phyloP scores from a whole-genome alignment of 345 rosid genomes.

The Sapria himalayana region DNA sequence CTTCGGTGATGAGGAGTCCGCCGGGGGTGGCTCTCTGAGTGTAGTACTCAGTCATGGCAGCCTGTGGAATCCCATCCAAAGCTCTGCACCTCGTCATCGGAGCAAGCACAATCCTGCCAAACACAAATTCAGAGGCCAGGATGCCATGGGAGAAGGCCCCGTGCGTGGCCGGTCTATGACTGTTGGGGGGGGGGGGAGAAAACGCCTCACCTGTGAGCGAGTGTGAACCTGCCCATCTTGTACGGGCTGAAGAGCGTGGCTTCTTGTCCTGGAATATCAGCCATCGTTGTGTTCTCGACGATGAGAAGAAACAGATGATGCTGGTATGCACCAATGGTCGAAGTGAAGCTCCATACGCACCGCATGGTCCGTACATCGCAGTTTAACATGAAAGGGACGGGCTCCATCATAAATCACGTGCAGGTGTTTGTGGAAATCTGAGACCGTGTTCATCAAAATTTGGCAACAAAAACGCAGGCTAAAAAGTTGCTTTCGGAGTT shows the following conservation, averaged over 20 bases:
- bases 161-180: too few relatives aligned
- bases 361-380: too few relatives aligned
- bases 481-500: too few relatives aligned
- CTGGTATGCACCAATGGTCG: not conserved
- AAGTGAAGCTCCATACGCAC: too few relatives aligned
- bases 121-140: not conserved
- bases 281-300: conserved; percentile 2
- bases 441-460: too few relatives aligned
- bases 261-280: conserved; percentile 8
- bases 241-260: conserved; percentile 33
- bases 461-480: too few relatives aligned
- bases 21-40: conserved; percentile 65
- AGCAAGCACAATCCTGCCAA: conserved; percentile 61
- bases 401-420: too few relatives aligned
- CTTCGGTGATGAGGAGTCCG: conserved; percentile 69
- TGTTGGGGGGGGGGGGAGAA: not conserved
- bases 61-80: conserved; percentile 37
- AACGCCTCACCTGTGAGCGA: conserved; percentile 59
- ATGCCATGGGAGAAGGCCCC: not conserved
- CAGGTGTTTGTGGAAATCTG: too few relatives aligned
- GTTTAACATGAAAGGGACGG: too few relatives aligned
- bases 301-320: not conserved
- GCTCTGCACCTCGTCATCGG: conserved; percentile 92
- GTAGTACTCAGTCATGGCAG: conserved; percentile 55
- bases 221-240: conserved; percentile 59